A percentile compares a stretch with the other conserved stretches of the same genome.
phyloP scores from a whole-genome alignment of 345 rosid species.

The Linum lewisii region DNA sequence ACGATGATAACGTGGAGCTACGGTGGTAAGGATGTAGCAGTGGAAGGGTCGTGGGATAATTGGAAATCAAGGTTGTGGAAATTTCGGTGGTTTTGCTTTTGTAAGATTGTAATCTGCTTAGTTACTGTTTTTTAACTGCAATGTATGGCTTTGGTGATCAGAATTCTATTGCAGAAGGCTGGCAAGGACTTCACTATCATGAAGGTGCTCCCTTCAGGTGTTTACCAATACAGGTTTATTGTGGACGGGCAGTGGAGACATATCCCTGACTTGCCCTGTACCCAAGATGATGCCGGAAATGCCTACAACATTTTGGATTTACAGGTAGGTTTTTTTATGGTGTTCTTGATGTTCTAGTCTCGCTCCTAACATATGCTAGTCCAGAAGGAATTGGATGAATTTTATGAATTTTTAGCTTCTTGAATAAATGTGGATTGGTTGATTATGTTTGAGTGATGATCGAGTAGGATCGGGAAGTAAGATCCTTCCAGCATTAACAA shows the following conservation, averaged over 20 bases:
- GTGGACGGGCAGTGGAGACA: conserved; percentile 90
- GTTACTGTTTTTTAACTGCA: conserved; percentile 2
- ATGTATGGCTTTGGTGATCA: conserved; percentile 28
- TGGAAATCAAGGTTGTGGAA: conserved; percentile 65
- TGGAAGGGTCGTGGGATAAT: conserved; percentile 97
- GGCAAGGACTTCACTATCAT: conserved; percentile 89
- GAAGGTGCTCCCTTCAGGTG: conserved; percentile 96
- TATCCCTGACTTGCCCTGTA: conserved; percentile 75
- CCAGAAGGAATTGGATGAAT: neutral
- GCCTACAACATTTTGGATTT: conserved; percentile 78
- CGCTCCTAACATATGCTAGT: neutral
- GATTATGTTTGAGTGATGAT: neutral
- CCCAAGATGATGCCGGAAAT: conserved; percentile 71
- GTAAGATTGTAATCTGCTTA: neutral
- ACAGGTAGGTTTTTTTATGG: conserved; percentile 36
- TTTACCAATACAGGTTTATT: conserved; percentile 80
- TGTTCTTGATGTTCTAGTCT: neutral
- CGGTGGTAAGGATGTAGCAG: conserved; percentile 76
- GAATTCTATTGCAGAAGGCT: conserved; percentile 79
- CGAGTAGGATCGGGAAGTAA: too few relatives aligned
- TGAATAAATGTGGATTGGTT: neutral
- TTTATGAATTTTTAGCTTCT: neutral
- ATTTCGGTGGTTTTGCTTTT: neutral
- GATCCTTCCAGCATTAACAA: too few relatives aligned
- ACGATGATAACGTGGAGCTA: conserved; percentile 89